These are phyloP conservation scores for Ulmus americana DNA, from an alignment of 331 rosid species.

Conservation along the genomic window DNA sequence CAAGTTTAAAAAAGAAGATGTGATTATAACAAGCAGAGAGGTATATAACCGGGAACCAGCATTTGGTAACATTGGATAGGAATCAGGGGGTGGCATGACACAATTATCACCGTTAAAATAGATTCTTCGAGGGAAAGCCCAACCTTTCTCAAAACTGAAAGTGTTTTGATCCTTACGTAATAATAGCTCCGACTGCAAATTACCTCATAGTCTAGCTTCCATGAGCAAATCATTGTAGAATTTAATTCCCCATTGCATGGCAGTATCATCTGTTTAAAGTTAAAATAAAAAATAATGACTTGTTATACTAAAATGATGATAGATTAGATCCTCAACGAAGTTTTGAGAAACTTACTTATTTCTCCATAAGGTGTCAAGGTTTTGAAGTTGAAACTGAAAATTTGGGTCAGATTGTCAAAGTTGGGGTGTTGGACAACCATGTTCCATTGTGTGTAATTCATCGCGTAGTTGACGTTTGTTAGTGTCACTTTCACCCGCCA, in stretches of 20 bases:
- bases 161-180: constrained; percentile 55
- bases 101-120: constrained; percentile 91
- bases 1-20: constrained; percentile 34
- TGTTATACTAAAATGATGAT: not conserved
- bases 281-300: not conserved
- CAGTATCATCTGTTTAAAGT: constrained; percentile 79
- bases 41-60: constrained; percentile 31
- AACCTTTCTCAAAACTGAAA: constrained; percentile 78
- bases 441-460: constrained; percentile 82
- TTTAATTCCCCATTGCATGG: constrained; percentile 79
- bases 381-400: constrained; percentile 79
- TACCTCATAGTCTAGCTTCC: constrained; percentile 70
- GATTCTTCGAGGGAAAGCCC: constrained; percentile 88
- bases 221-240: constrained; percentile 78
- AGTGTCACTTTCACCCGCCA: constrained; percentile 85
- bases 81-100: constrained; percentile 93
- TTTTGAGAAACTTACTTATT: constrained; percentile 50
- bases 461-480: constrained; percentile 70
- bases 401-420: constrained; percentile 65
- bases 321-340: not conserved
- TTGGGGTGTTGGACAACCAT: constrained; percentile 82
- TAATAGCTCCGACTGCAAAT: constrained; percentile 82
- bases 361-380: constrained; percentile 53
- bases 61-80: constrained; percentile 75
- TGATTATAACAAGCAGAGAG: constrained; percentile 39